These are phyloP conservation scores for Leishmania guyanensis DNA, from an alignment of 208 protist genomes.

Conservation along the genomic window DNA sequence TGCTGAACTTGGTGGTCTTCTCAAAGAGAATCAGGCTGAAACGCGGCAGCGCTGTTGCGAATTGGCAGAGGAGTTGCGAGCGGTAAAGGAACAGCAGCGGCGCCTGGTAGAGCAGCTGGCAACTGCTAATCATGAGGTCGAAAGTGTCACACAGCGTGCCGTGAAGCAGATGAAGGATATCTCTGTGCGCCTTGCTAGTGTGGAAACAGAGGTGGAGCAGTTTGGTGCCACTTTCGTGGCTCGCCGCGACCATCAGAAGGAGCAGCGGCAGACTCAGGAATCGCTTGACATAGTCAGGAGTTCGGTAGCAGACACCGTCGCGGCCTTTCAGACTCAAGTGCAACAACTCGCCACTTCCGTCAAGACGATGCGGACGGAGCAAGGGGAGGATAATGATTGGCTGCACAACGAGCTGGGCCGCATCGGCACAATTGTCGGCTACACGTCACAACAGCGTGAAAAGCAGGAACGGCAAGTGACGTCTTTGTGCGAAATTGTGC, in stretches of 20 bases:
- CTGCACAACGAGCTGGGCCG: slow-evolving; percentile 29
- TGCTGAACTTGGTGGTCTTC: slow-evolving; percentile 15
- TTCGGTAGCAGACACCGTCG: slow-evolving; percentile 4
- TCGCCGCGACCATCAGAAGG: slow-evolving; percentile 15
- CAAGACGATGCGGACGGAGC: slow-evolving; percentile 15
- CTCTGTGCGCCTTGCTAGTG: slow-evolving; percentile 1
- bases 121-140: background rate
- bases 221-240: background rate
- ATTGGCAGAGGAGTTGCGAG: slow-evolving; percentile 16
- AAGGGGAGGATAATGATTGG: slow-evolving; percentile 34
- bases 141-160: background rate
- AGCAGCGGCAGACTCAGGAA: slow-evolving; percentile 11
- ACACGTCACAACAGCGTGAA: slow-evolving; percentile 25
- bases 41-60: slow-evolving; percentile 6
- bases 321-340: slow-evolving; percentile 1
- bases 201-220: slow-evolving; percentile 19
- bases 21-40: slow-evolving; percentile 7
- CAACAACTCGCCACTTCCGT: slow-evolving; percentile 5
- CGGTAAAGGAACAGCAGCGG: slow-evolving; percentile 24
- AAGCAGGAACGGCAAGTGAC: slow-evolving; percentile 30
- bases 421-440: slow-evolving; percentile 12
- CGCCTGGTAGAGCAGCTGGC: slow-evolving; percentile 16
- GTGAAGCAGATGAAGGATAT: slow-evolving; percentile 21
- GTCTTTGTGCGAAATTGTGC: slow-evolving; percentile 33
- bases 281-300: background rate